Evolutionary conservation across 2,329 filamentous ascomycete genomes (phyloP), one percentile per base, ranked within the genome.

Genomic region (Dothideomycetes sp.): DNA sequence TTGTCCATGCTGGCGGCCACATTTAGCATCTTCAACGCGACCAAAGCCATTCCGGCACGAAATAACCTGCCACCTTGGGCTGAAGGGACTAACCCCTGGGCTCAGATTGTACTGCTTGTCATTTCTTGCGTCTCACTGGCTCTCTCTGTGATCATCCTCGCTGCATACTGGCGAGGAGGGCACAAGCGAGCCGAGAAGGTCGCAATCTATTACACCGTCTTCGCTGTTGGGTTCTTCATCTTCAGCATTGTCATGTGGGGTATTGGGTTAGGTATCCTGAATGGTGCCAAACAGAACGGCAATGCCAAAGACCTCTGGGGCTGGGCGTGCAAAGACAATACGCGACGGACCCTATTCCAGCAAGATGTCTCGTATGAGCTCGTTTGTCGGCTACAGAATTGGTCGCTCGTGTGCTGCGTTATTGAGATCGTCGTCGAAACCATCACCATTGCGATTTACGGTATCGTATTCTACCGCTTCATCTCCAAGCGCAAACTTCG

Each of bases 341-440:
- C 80, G 48, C 79, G 89, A 45, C 68, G 79, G 40, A 64, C 86
- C 37, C 66, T 94, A 38, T 96, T 89, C 60, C 58, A 77, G 45
- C 70, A 88, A 41, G 79, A 91, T 53, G 75, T 98, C 51, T 73
- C 91, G 63, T 98, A 96, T 63, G 77, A 77, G 18, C 80, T 98
- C 37, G 74, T 96, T 49, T 98, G 91, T 69, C 82, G 89, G 53
- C 77, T 98, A 54, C 66, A 95, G 76, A 91, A 94, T 66, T 98
- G 91, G 91, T 75, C 82, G 31, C 73, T 98, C 47, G 83, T 98
- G 59, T 98, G 91, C 73, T 88, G 88, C 65, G 82, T 98, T 58
- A 96, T 98, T 60, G 91, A 98, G 64, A 73, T 98, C 50, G 84
- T 95, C 45, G 74, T 98, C 52, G 91, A 96, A 58, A 75, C 84